phyloP scores from a whole-genome alignment of 371 early-diverging fungal genomes.

The Mucor irregularis region DNA sequence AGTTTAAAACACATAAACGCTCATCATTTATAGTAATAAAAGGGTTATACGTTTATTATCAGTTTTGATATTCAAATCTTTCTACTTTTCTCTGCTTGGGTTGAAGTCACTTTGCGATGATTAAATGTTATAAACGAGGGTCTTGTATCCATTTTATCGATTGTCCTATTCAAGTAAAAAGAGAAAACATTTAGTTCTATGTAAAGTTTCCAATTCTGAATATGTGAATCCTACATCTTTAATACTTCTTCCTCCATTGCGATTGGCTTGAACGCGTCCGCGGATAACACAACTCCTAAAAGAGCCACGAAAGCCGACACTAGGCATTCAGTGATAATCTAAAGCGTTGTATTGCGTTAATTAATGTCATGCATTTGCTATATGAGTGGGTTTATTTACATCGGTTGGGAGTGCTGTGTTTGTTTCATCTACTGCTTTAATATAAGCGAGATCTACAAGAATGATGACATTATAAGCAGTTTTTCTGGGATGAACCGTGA shows the following conservation, averaged over 20 bases:
- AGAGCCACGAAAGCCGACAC: slow-evolving; percentile 39
- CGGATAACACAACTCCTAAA: slow-evolving; percentile 46
- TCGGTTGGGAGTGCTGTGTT: slow-evolving; percentile 60
- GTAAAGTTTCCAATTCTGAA: no score
- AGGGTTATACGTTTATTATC: not conserved
- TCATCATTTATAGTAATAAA: not conserved
- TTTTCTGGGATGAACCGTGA: not conserved
- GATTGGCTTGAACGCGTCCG: slow-evolving; percentile 62
- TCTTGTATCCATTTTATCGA: slow-evolving; percentile 65
- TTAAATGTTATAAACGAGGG: slow-evolving; percentile 67
- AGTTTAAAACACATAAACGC: no score
- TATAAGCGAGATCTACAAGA: slow-evolving; percentile 61
- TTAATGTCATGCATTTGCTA: not conserved
- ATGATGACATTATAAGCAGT: not conserved
- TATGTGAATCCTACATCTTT: slow-evolving; percentile 68
- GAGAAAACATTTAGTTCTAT: not conserved
- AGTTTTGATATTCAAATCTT: slow-evolving; percentile 12
- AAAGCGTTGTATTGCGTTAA: not conserved
- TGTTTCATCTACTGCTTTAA: slow-evolving; percentile 63
- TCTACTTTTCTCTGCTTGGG: slow-evolving; percentile 35
- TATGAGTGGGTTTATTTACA: slow-evolving; percentile 32
- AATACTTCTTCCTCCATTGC: slow-evolving; percentile 64
- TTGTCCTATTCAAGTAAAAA: slow-evolving; percentile 54
- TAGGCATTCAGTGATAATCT: slow-evolving; percentile 47
- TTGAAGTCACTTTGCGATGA: slow-evolving; percentile 51